Evolutionary conservation across 2,329 filamentous ascomycete genomes (phyloP).

Genomic region (Hypoxylon sp.): DNA sequence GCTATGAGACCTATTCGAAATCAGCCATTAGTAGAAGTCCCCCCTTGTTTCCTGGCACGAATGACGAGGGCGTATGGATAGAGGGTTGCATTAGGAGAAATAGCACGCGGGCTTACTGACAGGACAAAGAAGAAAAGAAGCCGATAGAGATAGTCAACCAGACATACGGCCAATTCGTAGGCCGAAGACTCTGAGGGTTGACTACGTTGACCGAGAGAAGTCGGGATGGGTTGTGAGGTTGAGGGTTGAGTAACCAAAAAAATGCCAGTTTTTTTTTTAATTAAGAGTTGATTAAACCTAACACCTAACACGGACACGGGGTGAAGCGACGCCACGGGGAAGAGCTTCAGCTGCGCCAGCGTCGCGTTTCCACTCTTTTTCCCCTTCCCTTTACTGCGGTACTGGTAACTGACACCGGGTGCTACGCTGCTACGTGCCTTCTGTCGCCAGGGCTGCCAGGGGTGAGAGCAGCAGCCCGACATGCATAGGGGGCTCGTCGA

Average conservation of each 20-base stretch:
- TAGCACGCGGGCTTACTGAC: conserved; percentile 26
- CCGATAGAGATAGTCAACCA: conserved; percentile 20
- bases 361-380: conserved; percentile 29
- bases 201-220: conserved; percentile 13
- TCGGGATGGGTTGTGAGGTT: conserved; percentile 18
- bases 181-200: conserved; percentile 25
- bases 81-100: background rate
- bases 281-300: conserved; percentile 27
- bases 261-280: conserved; percentile 23
- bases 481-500: conserved; percentile 16
- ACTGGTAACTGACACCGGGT: no score
- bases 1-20: conserved; percentile 15
- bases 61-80: conserved; percentile 20
- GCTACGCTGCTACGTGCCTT: background rate
- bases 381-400: no score
- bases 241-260: conserved; percentile 19
- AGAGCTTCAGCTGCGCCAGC: conserved; percentile 27
- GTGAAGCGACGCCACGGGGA: no score
- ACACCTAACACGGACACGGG: conserved; percentile 1
- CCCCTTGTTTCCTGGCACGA: conserved; percentile 4
- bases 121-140: conserved; percentile 34
- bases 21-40: conserved; percentile 12
- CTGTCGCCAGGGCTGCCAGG: background rate
- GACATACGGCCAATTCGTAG: conserved; percentile 28
- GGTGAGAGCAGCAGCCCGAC: no score